These are phyloP conservation scores for Pseudocercospora eumusae DNA, from an alignment of 2,329 filamentous ascomycete genomes.

Conservation along the genomic window DNA sequence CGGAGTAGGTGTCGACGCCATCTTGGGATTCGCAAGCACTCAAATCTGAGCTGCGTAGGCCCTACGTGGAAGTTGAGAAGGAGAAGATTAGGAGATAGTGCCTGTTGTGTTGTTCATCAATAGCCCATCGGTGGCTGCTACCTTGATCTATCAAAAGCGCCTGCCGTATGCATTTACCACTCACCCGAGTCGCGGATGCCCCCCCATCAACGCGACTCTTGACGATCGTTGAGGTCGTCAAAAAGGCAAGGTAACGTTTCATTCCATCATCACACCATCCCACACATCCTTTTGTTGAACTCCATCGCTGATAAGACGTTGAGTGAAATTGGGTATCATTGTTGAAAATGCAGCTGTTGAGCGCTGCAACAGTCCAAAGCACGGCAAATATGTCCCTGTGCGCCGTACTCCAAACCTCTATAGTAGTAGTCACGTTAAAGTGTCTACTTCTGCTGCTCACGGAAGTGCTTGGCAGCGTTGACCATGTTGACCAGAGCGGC, in stretches of 20 bases:
- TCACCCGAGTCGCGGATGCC: constrained; percentile 17
- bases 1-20: neutral
- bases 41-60: neutral
- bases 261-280: constrained; percentile 28
- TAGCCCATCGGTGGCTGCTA: constrained; percentile 21
- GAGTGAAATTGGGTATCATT: constrained; percentile 38
- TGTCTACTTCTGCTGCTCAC: constrained; percentile 56
- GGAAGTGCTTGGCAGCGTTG: constrained; percentile 96
- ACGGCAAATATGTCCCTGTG: constrained; percentile 15
- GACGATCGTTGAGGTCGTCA: constrained; percentile 37
- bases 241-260: constrained; percentile 25
- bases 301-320: constrained; percentile 36
- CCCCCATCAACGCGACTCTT: constrained; percentile 22
- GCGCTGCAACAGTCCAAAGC: constrained; percentile 19
- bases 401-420: constrained; percentile 10
- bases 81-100: neutral
- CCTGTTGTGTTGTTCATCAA: constrained; percentile 12
- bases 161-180: constrained; percentile 15
- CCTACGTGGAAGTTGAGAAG: neutral
- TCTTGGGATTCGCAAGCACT: neutral
- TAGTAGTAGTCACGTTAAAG: constrained; percentile 13
- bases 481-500: constrained; percentile 95
- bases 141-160: constrained; percentile 19
- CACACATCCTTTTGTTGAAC: constrained; percentile 34
- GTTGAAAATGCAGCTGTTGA: constrained; percentile 34